phyloP scores from a whole-genome alignment of 2,329 filamentous ascomycete genomes.

The Dothistroma septosporum region DNA sequence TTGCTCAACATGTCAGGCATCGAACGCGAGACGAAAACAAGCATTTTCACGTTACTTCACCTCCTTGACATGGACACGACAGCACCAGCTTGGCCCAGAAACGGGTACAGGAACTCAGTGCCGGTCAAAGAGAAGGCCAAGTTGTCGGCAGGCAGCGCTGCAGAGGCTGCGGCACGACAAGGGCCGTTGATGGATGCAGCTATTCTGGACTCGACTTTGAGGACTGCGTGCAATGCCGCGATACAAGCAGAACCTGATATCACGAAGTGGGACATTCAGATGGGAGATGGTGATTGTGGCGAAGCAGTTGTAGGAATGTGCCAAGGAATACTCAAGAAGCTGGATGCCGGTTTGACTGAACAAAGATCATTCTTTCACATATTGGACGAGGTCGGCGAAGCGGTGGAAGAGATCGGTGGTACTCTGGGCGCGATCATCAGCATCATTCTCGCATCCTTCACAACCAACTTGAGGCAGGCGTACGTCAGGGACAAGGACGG shows the following conservation, averaged over 20 bases:
- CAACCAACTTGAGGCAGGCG: slow-evolving; percentile 37
- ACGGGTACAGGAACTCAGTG: slow-evolving; percentile 37
- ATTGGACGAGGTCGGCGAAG: slow-evolving; percentile 33
- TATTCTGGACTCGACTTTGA: slow-evolving; percentile 38
- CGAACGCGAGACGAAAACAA: slow-evolving; percentile 39
- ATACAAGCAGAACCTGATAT: slow-evolving; percentile 59
- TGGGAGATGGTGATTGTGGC: slow-evolving; percentile 65
- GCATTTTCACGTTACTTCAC: slow-evolving; percentile 41
- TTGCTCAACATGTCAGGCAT: slow-evolving; percentile 50
- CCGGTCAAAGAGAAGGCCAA: slow-evolving; percentile 21
- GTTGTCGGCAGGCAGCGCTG: slow-evolving; percentile 36
- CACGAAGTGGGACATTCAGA: slow-evolving; percentile 59
- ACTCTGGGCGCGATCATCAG: slow-evolving; percentile 37
- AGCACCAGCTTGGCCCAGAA: slow-evolving; percentile 51
- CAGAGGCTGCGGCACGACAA: slow-evolving; percentile 25
- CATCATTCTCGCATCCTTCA: slow-evolving; percentile 37
- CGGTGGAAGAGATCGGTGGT: slow-evolving; percentile 38
- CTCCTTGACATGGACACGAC: slow-evolving; percentile 50
- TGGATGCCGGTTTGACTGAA: slow-evolving; percentile 30
- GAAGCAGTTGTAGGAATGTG: slow-evolving; percentile 47
- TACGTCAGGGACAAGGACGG: slow-evolving; percentile 26
- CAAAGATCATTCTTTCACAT: slow-evolving; percentile 32
- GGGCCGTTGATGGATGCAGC: slow-evolving; percentile 29
- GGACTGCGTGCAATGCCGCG: slow-evolving; percentile 44
- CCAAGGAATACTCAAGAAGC: slow-evolving; percentile 31